Percentiles rank a stretch among this genome's conserved stretches.
phyloP scores from a whole-genome alignment of 805 yeast genomes.

The Kodamaea laetipori region DNA sequence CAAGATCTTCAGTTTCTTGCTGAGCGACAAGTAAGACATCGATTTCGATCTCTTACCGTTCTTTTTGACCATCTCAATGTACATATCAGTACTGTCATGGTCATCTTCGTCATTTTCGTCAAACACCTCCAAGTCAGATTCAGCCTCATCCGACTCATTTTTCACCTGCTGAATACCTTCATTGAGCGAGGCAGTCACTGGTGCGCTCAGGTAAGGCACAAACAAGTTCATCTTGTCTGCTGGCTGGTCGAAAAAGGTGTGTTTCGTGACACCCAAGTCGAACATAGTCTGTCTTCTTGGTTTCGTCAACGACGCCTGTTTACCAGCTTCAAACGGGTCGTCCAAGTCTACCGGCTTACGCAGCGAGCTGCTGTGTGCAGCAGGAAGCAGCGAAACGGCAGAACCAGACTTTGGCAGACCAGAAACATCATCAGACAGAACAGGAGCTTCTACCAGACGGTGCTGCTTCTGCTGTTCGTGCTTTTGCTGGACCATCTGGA shows the following conservation, averaged over 20 bases:
- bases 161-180: constrained; percentile 17
- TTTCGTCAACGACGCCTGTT: constrained; percentile 34
- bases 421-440: neutral
- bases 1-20: constrained; percentile 51
- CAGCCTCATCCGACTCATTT: constrained; percentile 41
- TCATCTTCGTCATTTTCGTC: constrained; percentile 41
- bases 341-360: constrained; percentile 15
- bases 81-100: constrained; percentile 33
- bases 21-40: constrained; percentile 53
- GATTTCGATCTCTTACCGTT: constrained; percentile 64
- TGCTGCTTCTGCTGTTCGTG: constrained; percentile 17
- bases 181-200: constrained; percentile 70
- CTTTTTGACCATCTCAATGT: constrained; percentile 44
- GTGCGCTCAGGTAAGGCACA: constrained; percentile 75
- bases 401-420: constrained; percentile 14
- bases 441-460: constrained; percentile 21
- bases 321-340: constrained; percentile 40
- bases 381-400: constrained; percentile 4
- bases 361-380: constrained; percentile 14
- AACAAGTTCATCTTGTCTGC: constrained; percentile 46
- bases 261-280: constrained; percentile 49
- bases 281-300: constrained; percentile 56
- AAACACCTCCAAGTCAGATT: constrained; percentile 51
- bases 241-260: constrained; percentile 45
- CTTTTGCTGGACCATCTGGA: constrained; percentile 10